Percentiles rank a stretch among this genome's conserved stretches.
These are phyloP conservation scores for Exophiala oligosperma DNA, from an alignment of 2,329 filamentous ascomycete genomes.

Conservation along the genomic window DNA sequence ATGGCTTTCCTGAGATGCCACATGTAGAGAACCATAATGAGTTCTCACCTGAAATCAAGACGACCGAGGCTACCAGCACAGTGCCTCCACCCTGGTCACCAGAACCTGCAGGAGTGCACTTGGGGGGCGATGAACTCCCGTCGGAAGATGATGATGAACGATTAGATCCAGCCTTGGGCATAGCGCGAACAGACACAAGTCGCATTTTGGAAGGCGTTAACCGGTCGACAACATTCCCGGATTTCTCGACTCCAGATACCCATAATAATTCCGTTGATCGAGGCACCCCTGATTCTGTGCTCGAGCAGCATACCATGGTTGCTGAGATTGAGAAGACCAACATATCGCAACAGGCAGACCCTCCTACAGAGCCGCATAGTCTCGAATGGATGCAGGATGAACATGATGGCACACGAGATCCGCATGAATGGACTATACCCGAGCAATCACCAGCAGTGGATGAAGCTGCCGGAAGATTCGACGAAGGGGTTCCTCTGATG, in stretches of 20 bases:
- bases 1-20: neutral
- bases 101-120: neutral
- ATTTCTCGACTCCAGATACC: slow-evolving; percentile 2
- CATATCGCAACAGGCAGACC: neutral
- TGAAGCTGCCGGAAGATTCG: slow-evolving; percentile 20
- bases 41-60: no score
- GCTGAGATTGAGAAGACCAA: neutral
- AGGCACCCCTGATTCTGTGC: neutral
- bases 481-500: slow-evolving; percentile 29
- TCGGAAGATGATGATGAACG: slow-evolving; percentile 25
- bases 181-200: slow-evolving; percentile 22
- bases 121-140: slow-evolving; percentile 19
- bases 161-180: slow-evolving; percentile 30
- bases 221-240: slow-evolving; percentile 28
- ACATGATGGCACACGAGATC: slow-evolving; percentile 3
- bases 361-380: slow-evolving; percentile 1
- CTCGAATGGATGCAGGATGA: slow-evolving; percentile 12
- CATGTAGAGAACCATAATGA: neutral
- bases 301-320: neutral
- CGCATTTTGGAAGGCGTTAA: slow-evolving; percentile 24
- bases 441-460: slow-evolving; percentile 10
- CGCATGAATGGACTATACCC: slow-evolving; percentile 16
- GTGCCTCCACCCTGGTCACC: neutral
- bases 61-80: neutral
- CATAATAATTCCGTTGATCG: neutral